Evolutionary conservation across 2,329 filamentous ascomycete genomes (phyloP), one percentile per base, ranked within the genome.

Genomic region (Cytospora mali): DNA sequence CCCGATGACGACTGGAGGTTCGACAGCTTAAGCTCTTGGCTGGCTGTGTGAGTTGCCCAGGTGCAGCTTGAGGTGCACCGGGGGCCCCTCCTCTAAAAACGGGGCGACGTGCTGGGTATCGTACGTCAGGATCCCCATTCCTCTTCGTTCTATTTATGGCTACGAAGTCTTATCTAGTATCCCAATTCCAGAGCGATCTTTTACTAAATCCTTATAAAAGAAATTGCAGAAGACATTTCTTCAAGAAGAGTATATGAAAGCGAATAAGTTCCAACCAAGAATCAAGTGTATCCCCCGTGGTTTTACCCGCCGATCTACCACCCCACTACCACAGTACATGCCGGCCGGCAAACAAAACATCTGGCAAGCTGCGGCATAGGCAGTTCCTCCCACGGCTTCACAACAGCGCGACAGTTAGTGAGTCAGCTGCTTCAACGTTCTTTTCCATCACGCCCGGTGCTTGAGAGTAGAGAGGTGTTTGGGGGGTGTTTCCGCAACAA

Each of bases 1-100:
- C 42, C 50, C 33, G 55, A 62, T 62, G 63, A 62, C 60, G 63
- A 62, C 50, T 59, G 27, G 52, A 62, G 62, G 35, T 51, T 46
- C 42, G 23, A 46, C 42, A 46, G 42, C 42, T 46, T 46, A 46
- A 46, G 42, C 42, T 46, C 51, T 55, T 46, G 42, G 42, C 39
- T 42, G 39, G 39, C 42, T 46, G 31, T 9, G 9, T 33, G 42
- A 23, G 21, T 21, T 23, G 42, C 21, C 21, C 21, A 46, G 42
- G n/a, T 21, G 42, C n/a, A 13, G 42, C 42, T 46, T 46, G 42
- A 46, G 42, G 7, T 18, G n/a, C 42, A 46, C 42, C 13, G 21
- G 42, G 35, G 42, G 42, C 42, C 42, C n/a, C n/a, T 46, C 42
- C n/a, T 21, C 42, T 23, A 46, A 46, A 46, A 46, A 46, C 42